A percentile compares a stretch with the other conserved stretches of the same genome.
These are phyloP conservation scores for Sabuloglossum arenarium DNA, from an alignment of 495 filamentous ascomycete genomes.

Conservation along the genomic window DNA sequence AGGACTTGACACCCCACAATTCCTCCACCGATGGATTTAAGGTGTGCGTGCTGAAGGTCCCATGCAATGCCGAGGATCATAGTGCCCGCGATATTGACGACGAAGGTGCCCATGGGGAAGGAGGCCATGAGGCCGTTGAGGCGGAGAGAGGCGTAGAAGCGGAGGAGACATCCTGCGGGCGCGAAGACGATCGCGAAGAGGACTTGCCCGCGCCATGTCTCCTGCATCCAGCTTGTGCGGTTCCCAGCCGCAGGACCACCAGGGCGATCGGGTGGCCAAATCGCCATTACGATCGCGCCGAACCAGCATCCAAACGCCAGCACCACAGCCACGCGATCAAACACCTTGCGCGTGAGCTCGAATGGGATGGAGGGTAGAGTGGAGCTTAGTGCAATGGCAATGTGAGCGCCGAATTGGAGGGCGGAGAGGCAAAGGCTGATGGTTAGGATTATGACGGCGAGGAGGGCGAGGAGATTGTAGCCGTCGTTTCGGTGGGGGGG, in stretches of 20 bases:
- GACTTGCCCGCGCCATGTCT: conserved; percentile 51
- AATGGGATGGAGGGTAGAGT: conserved; percentile 37
- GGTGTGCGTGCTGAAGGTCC: conserved; percentile 39
- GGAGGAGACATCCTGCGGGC: conserved; percentile 52
- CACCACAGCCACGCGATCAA: conserved; percentile 41
- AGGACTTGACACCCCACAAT: conserved; percentile 37
- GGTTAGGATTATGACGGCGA: conserved; percentile 48
- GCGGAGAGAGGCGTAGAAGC: conserved; percentile 48
- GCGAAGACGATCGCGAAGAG: conserved; percentile 72
- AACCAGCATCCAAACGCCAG: conserved; percentile 59
- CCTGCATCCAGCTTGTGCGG: conserved; percentile 16
- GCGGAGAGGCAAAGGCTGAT: conserved; percentile 46
- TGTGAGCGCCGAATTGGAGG: conserved; percentile 53
- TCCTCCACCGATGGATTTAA: not conserved
- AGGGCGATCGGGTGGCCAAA: conserved; percentile 48
- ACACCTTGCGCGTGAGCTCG: conserved; percentile 25
- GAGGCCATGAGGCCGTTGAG: conserved; percentile 43
- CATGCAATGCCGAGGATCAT: conserved; percentile 41
- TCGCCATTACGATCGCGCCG: conserved; percentile 51
- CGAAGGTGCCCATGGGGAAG: conserved; percentile 83
- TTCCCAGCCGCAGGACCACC: conserved; percentile 12
- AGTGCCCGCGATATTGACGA: conserved; percentile 63
- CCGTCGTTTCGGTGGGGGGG: conserved; percentile 40
- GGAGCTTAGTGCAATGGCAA: conserved; percentile 41
- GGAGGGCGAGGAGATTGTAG: conserved; percentile 60